Conservation (phyloP, 2,329 filamentous ascomycete genomes). For the Fusarium anguioides region DNA sequence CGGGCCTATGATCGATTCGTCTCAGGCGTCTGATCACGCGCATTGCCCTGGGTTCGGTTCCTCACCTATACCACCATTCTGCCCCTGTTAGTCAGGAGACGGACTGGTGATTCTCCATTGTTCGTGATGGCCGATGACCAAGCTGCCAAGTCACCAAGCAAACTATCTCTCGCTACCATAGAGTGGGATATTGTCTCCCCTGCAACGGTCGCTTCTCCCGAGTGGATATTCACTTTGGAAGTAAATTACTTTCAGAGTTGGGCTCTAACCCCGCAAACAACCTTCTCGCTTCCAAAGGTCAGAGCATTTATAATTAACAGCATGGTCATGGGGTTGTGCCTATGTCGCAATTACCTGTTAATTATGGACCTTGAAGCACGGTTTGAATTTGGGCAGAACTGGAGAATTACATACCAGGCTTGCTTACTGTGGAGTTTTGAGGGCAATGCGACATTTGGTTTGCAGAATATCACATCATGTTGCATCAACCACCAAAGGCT, state of each 20-base stretch:
- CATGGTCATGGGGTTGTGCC: slow-evolving; percentile 24
- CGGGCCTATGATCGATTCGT: slow-evolving; percentile 4
- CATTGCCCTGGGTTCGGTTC: slow-evolving; percentile 1
- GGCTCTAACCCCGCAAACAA: slow-evolving; percentile 35
- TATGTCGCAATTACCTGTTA: slow-evolving; percentile 5
- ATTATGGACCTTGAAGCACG: slow-evolving; percentile 8
- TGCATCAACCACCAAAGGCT: slow-evolving; percentile 23
- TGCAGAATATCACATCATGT: slow-evolving; percentile 24
- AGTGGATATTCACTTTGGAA: slow-evolving; percentile 26
- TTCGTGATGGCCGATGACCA: slow-evolving; percentile 3
- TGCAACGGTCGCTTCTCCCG: slow-evolving; percentile 20
- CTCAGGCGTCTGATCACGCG: slow-evolving; percentile 26
- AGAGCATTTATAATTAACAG: slow-evolving; percentile 17
- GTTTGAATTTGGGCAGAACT: slow-evolving; percentile 5
- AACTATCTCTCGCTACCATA: slow-evolving; percentile 29
- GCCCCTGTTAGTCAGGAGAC: slow-evolving; percentile 27
- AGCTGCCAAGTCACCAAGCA: not conserved
- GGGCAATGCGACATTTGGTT: slow-evolving; percentile 18
- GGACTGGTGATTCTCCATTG: slow-evolving; percentile 22
- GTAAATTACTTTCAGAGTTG: slow-evolving; percentile 31
- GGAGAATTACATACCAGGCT: not conserved
- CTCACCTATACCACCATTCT: slow-evolving; percentile 10
- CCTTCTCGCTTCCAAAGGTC: slow-evolving; percentile 22
- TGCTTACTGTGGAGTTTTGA: slow-evolving; percentile 27
- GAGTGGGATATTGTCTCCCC: slow-evolving; percentile 14